Percentiles rank a stretch among this genome's conserved stretches.
Evolutionary conservation across 2,329 filamentous ascomycete species (phyloP).

Genomic region (Tolypocladium tropicale): DNA sequence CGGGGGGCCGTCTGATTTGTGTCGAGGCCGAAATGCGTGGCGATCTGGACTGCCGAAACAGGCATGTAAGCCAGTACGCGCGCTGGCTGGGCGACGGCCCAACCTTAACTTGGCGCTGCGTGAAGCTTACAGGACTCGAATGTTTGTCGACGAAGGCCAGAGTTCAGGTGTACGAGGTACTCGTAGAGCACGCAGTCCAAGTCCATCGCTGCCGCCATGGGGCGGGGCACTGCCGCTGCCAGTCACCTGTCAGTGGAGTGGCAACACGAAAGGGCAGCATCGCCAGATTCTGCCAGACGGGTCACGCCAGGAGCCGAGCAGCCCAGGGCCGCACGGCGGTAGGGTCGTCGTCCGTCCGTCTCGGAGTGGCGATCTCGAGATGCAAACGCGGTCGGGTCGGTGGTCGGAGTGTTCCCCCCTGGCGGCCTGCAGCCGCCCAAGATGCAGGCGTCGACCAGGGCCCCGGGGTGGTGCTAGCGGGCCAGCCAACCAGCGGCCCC

Average conservation of each 20-base stretch:
- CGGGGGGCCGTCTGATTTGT: neutral
- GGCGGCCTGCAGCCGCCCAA: neutral
- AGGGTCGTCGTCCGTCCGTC: neutral
- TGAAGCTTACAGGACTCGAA: neutral
- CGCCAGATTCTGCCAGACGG: neutral
- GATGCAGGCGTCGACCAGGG: neutral
- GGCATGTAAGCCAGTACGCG: neutral
- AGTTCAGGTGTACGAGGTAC: no score
- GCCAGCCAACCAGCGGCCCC: neutral
- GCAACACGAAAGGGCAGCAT: neutral
- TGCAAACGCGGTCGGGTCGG: neutral
- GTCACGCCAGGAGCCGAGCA: no score
- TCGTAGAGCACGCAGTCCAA: no score
- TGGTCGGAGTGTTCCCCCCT: neutral
- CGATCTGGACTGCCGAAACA: neutral
- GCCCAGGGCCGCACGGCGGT: no score
- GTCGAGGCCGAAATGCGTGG: neutral
- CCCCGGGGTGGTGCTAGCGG: neutral
- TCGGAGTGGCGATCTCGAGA: neutral
- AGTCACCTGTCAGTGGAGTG: neutral
- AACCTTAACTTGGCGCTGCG: neutral
- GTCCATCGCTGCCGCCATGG: neutral
- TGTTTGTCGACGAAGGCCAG: no score
- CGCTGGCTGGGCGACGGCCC: neutral
- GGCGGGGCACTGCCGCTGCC: neutral